Evolutionary conservation across 306 rosid genomes (phyloP), one percentile per base, ranked within the genome.

Genomic region (Prinsepia uniflora): DNA sequence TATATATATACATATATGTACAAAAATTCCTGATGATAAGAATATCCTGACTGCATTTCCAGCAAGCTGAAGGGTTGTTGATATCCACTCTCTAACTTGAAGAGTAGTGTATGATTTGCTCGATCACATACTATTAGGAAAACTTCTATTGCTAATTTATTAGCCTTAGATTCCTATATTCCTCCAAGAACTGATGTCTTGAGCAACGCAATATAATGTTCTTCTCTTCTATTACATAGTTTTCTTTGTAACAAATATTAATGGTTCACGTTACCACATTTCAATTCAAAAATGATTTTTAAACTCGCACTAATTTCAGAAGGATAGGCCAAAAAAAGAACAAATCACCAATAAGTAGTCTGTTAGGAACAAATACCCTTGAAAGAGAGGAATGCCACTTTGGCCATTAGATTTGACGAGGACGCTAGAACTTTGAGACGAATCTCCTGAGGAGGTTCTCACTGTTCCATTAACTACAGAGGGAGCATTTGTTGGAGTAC

Each of bases 351-450:
- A 63, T 71, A 73, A 53, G 34, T n/a, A 66, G 76, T 68, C 57
- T 80, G 68, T 52, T 74, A 39, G 80, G 55, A 71, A 72, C 70
- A 48, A 72, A 71, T 91, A 95, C 99, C 99, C 75, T 85, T 84
- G 92, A 81, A 95, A 91, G 8, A 95, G 78, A 72, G 97, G 84
- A 79, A 91, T 79, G 79, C 96, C 86, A 73, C 73, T 81, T 79
- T 67, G 86, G 43, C 86, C 83, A 19, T 79, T 85, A 62, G 89
- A 77, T 71, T 59, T 79, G 24, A 81, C 71, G 47, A 78, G 76
- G 39, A 87, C 71, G 44, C 75, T 69, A 44, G 81, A 58, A 77
- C 18, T 76, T 65, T 66, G 74, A 42, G 85, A 76, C 24, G 81
- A 36, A 61, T 68, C 85, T 62, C 75, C 81, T 54, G 70, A 48